A percentile compares a stretch with the other conserved stretches of the same genome.
Conservation (phyloP, 495 filamentous ascomycete species). For the Neurospora tetrasperma region DNA sequence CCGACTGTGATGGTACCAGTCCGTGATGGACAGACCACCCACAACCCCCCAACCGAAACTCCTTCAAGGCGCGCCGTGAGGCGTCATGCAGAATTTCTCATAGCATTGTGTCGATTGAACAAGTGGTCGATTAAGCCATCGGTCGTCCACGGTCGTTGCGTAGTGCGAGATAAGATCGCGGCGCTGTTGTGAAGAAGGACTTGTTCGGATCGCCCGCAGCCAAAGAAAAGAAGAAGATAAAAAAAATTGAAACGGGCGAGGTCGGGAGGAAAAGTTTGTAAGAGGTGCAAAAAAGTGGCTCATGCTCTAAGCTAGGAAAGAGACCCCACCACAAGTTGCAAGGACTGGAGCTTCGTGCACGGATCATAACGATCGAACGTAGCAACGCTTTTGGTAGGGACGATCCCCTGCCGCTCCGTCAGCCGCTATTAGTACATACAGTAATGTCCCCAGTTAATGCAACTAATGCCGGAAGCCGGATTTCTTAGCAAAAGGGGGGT, state of each 20-base stretch:
- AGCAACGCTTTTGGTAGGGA: background rate
- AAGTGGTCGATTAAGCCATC: background rate
- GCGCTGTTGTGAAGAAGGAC: background rate
- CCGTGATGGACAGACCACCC: background rate
- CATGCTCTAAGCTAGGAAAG: background rate
- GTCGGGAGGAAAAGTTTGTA: background rate
- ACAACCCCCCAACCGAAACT: background rate
- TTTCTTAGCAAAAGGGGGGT: no score
- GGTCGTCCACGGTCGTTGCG: background rate
- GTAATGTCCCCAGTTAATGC: no score
- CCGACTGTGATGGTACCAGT: background rate
- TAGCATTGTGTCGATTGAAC: background rate
- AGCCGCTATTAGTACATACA: background rate
- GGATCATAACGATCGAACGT: background rate
- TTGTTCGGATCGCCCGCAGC: background rate
- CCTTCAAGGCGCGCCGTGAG: background rate
- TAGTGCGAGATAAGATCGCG: background rate
- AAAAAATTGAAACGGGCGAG: background rate
- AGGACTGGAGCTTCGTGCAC: background rate
- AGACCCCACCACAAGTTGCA: background rate
- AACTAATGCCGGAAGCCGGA: no score
- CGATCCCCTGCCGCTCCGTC: background rate
- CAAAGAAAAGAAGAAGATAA: no score
- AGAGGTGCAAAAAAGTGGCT: background rate
- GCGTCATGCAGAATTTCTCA: background rate